Base-by-base conservation (phyloP, 768 basidiomycete genomes). In the Saitozyma podzolica region DNA sequence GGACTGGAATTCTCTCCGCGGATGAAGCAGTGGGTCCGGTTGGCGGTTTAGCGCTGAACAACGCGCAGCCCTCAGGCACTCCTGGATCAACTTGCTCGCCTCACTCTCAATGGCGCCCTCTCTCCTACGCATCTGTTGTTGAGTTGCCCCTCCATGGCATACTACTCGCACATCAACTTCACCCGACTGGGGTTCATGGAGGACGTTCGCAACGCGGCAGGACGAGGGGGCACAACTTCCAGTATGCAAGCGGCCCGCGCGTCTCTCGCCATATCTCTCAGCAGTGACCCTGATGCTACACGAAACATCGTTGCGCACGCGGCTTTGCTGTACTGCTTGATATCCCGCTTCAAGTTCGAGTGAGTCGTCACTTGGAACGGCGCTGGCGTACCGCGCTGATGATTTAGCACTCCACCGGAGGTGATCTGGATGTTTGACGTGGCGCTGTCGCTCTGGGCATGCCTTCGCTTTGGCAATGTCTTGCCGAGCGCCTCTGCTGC, bases 141-240 rank as follows among this genome's bases (percentile, higher is more conserved):
- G 7, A 52, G 49, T 8, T 67, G 66, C 45, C 53, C 58, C 4
- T 56, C 58, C 3, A 37, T 63, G 9, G 57, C 66, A 20, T 41
- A 64, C 52, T 63, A 67, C 47, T 49, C 58, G 5, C 66, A 67
- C 50, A 49, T 67, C 3, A 58, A 63, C 45, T 59, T 67, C 54
- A 56, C 53, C 17, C 29, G 20, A 13, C n/a, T 42, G 16, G 58
- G 62, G 6, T 55, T 67, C 40, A 39, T 67, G 42, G 58, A 64
- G 3, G 40, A 48, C 11, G 54, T 67, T 49, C 63, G 56, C 40
- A 41, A 56, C 16, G 66, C 66, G 10, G 66, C 66, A 5, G 66
- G 66, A 10, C 62, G 58, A 47, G 41, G 48, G 58, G 66, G 40
- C 29, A 29, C 57, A 40, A 16, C 9, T 2, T 17, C 40, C n/a